Evolutionary conservation across 176 grass and related monocot species (phyloP).

Genomic region (Bonia amplexicaulis): DNA sequence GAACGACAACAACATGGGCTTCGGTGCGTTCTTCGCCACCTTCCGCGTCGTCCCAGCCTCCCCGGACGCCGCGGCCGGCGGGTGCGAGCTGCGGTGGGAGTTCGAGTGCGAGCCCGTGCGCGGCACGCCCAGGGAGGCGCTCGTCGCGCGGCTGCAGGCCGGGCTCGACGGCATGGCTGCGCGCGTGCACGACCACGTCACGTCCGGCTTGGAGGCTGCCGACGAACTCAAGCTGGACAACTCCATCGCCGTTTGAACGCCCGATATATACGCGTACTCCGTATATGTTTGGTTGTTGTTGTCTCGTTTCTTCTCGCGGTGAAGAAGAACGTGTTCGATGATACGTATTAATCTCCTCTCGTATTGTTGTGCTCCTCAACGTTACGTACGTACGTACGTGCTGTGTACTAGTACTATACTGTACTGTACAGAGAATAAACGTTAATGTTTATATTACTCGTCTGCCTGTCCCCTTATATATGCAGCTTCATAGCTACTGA

Average conservation of each 20-base stretch:
- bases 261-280: neutral
- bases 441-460: neutral
- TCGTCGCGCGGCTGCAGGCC: conserved; percentile 43
- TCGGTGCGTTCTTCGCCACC: conserved; percentile 51
- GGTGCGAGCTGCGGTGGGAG: conserved; percentile 51
- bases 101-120: conserved; percentile 52
- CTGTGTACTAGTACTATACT: neutral
- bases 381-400: neutral
- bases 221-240: conserved; percentile 36
- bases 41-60: conserved; percentile 35
- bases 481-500: neutral
- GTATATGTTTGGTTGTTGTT: neutral
- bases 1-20: conserved; percentile 90
- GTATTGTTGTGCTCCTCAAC: neutral
- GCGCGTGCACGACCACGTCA: conserved; percentile 26
- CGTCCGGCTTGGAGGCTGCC: conserved; percentile 12
- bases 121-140: conserved; percentile 37
- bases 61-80: neutral
- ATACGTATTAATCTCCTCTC: neutral
- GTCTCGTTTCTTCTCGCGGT: neutral
- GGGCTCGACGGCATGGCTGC: conserved; percentile 50
- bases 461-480: neutral
- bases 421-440: neutral
- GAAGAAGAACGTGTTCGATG: neutral
- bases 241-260: conserved; percentile 36